phyloP scores from a whole-genome alignment of 352 stramenopile genomes.

The Globisporangium alternatum region DNA sequence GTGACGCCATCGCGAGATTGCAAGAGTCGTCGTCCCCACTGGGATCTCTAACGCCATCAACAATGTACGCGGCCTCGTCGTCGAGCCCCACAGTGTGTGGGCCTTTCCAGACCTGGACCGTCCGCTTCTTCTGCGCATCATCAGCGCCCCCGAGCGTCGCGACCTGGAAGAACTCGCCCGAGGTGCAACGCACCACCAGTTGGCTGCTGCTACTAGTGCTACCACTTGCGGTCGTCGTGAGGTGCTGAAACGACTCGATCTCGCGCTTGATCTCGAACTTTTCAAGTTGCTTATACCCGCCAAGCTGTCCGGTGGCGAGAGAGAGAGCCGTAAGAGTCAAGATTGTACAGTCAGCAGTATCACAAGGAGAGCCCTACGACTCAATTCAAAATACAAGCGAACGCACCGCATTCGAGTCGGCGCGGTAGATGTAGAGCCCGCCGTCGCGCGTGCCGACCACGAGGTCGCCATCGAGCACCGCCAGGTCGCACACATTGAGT shows the following conservation, averaged over 20 bases:
- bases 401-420: conserved; percentile 29
- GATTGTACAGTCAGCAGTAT: too few species aligned
- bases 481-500: conserved; percentile 67
- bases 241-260: conserved; percentile 50
- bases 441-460: conserved; percentile 66
- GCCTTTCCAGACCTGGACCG: conserved; percentile 31
- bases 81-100: conserved; percentile 17
- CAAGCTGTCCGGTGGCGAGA: conserved; percentile 24
- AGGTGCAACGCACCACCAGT: conserved; percentile 49
- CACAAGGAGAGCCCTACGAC: too few species aligned
- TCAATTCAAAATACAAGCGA: background rate
- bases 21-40: conserved; percentile 18
- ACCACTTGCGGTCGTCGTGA: conserved; percentile 11
- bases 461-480: conserved; percentile 47
- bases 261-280: conserved; percentile 55
- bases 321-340: too few species aligned
- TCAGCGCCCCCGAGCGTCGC: conserved; percentile 6
- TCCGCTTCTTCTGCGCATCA: conserved; percentile 20
- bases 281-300: conserved; percentile 46
- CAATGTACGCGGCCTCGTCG: conserved; percentile 41
- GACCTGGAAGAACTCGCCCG: conserved; percentile 50
- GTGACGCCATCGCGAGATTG: conserved; percentile 31
- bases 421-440: conserved; percentile 49
- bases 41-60: conserved; percentile 30
- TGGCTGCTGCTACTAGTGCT: conserved; percentile 9